Conservation (phyloP, 805 yeast species). For the Hanseniaspora clermontiae region DNA sequence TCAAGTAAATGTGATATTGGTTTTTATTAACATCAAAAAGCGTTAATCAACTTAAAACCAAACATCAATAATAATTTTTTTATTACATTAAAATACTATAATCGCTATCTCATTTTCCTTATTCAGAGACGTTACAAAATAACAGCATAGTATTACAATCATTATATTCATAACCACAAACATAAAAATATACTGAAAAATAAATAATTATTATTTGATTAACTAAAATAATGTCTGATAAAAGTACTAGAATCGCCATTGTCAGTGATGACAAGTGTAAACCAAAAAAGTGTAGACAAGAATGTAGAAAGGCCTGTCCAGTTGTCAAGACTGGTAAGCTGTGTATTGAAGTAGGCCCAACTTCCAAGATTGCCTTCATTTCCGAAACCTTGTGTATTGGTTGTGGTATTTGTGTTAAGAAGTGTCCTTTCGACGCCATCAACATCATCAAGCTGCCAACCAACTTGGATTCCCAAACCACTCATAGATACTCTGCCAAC, state of each 20-base stretch:
- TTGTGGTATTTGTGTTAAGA: constrained; percentile 98
- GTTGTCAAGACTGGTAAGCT: constrained; percentile 95
- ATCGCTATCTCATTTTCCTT: no score
- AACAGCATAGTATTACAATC: background rate
- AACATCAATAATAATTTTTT: no score
- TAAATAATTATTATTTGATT: background rate
- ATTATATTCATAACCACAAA: no score
- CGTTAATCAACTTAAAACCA: no score
- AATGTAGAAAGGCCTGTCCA: constrained; percentile 93
- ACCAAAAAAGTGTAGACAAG: constrained; percentile 97
- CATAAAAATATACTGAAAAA: background rate
- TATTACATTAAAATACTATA: no score
- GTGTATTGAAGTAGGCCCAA: constrained; percentile 91
- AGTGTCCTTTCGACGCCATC: constrained; percentile 96
- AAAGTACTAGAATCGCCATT: constrained; percentile 82
- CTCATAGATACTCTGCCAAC: constrained; percentile 96
- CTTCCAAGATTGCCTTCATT: constrained; percentile 83
- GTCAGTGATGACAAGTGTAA: constrained; percentile 90
- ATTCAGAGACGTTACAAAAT: no score
- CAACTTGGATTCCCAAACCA: constrained; percentile 78
- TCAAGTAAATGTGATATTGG: no score
- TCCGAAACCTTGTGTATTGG: constrained; percentile 93
- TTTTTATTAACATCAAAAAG: no score
- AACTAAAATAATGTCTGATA: constrained; percentile 26
- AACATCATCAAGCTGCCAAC: constrained; percentile 93